Evolutionary conservation across 1,284 basidiomycete genomes (phyloP), one percentile per base, ranked within the genome.

Genomic region (Austroboletus novae-zelandiae): DNA sequence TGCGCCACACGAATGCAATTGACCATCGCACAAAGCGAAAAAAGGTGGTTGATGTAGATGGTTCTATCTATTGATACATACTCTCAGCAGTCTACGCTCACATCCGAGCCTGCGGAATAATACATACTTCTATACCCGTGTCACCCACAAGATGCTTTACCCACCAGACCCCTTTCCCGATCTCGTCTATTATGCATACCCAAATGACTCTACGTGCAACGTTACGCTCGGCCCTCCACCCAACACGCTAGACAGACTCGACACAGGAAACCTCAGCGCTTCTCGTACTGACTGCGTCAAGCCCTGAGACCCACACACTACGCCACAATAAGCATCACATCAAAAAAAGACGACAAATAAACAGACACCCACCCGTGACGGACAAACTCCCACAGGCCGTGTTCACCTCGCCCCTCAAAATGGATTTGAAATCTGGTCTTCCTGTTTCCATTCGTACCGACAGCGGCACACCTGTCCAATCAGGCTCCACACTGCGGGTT

Each of bases 151-250:
- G 6, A 27, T 27, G 27, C 27, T 27, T 27, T 27, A 27, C 27
- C 27, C 27, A 27, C 7, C 27, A 4, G 27, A 27, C 4, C 27
- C 27, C 27, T 23, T 8, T 27, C 5, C 27, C 27, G 27, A 27
- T 27, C 27, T 7, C 27, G 27, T 27, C 27, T 9, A 27, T 27
- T 56, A 66, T 17, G 71, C 72, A 44, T 73, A 74, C 14, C 74
- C 76, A 60, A 75, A 79, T 32, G 72, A 66, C 57, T 80, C 79
- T 15, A 78, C 71, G 58, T 77, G 73, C 39, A 81, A 57, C 4
- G 69, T 70, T 27, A 80, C 70, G 46, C 67, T 74, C 9, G 79
- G 72, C 0, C 73, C 72, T 15, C 78, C 78, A 15, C 54, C 62
- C 45, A 79, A 56, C 3, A 76, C 57, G 15, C 60, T 65, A 6